Conservation (phyloP, 1,284 basidiomycete species). For the Ganoderma resinaceum region DNA sequence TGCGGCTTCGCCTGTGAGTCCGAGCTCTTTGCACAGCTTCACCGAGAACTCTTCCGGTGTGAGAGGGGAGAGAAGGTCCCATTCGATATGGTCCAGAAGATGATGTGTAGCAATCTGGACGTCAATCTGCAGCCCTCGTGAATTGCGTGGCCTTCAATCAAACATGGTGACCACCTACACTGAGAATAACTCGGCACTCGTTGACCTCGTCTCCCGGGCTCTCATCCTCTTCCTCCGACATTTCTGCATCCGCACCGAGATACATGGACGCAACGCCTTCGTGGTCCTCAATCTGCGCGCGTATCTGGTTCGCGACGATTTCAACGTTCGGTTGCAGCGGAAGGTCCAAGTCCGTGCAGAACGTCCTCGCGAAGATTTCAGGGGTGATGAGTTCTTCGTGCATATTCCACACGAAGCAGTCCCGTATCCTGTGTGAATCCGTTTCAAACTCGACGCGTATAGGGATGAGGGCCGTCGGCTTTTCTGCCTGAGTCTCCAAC, state of each 20-base stretch:
- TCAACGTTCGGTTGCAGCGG: constrained; percentile 72
- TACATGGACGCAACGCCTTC: constrained; percentile 79
- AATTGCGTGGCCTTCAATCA: constrained; percentile 2
- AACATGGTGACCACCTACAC: constrained; percentile 59
- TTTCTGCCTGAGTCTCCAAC: constrained; percentile 70
- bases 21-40: constrained; percentile 87
- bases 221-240: constrained; percentile 43
- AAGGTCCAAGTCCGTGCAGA: constrained; percentile 90
- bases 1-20: constrained; percentile 86
- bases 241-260: constrained; percentile 40
- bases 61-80: constrained; percentile 93
- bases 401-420: constrained; percentile 97
- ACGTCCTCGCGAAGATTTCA: constrained; percentile 83
- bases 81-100: constrained; percentile 95
- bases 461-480: constrained; percentile 81
- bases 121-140: constrained; percentile 74
- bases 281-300: constrained; percentile 90
- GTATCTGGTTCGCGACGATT: constrained; percentile 86
- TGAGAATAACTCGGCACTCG: constrained; percentile 90
- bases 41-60: constrained; percentile 89
- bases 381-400: constrained; percentile 85
- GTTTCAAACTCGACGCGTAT: constrained; percentile 96
- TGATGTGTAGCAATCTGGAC: constrained; percentile 96
- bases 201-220: constrained; percentile 66
- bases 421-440: constrained; percentile 89